Evolutionary conservation across 768 basidiomycete genomes (phyloP).

Genomic region (Daedaleopsis sinensis): DNA sequence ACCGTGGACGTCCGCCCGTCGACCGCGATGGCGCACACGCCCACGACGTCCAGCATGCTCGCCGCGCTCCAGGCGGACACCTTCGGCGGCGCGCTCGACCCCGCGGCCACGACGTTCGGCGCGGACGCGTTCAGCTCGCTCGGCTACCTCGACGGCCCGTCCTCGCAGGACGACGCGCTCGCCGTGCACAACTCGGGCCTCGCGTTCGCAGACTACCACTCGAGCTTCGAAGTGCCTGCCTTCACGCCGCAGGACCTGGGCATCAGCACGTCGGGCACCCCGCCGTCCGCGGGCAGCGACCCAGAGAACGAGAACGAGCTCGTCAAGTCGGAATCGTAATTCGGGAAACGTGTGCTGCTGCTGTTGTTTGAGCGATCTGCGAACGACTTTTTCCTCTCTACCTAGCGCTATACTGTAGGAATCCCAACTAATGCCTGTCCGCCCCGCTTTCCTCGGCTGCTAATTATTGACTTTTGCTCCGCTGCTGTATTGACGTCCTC

Average conservation of each 20-base stretch:
- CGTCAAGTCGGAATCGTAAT: conserved; percentile 65
- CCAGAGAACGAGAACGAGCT: conserved; percentile 64
- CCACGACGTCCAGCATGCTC: conserved; percentile 89
- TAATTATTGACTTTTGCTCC: conserved; percentile 31
- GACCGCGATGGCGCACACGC: conserved; percentile 75
- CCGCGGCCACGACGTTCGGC: conserved; percentile 61
- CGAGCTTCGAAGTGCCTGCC: conserved; percentile 68
- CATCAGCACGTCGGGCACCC: conserved; percentile 49
- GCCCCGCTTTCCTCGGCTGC: conserved; percentile 27
- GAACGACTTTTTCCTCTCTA: conserved; percentile 6
- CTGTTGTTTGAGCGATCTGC: conserved; percentile 11
- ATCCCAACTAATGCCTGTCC: conserved; percentile 21
- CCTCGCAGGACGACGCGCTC: conserved; percentile 65
- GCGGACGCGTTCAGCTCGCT: conserved; percentile 70
- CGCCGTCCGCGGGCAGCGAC: conserved; percentile 47
- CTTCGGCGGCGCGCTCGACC: conserved; percentile 72
- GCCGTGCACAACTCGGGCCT: conserved; percentile 64
- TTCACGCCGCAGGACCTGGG: conserved; percentile 70
- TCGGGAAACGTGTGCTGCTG: conserved; percentile 4
- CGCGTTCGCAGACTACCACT: conserved; percentile 72
- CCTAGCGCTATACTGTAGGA: conserved; percentile 16
- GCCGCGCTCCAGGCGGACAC: conserved; percentile 82
- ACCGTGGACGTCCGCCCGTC: conserved; percentile 63
- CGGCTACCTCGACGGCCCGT: conserved; percentile 76
- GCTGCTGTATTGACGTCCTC: conserved; percentile 30